Evolutionary conservation across 257 asterid species (phyloP), one percentile per base, ranked within the genome.

Genomic region (Paulownia fortunei): DNA sequence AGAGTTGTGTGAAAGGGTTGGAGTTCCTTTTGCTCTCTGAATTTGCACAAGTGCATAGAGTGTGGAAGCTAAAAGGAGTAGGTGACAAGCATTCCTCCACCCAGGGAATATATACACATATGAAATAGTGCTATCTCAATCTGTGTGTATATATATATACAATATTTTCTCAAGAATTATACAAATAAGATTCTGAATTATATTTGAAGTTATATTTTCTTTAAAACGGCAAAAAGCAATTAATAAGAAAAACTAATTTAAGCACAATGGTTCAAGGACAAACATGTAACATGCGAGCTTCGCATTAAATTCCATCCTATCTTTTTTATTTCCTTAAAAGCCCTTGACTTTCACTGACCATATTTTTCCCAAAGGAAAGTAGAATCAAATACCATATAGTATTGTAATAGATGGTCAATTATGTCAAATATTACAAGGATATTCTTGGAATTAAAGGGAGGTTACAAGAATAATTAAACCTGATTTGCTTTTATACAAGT

Each of bases 11-110:
- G 82, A 27, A 23, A 39, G 18, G 5, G 58, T 23, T 52, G 65
- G 39, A 42, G 69, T 52, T 77, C 13, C 56, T 78, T 69, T 66
- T 74, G 74, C 73, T 56, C 73, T 73, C 27, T 69, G 61, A 23
- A 66, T 83, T 68, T 44, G n/a, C 18, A 75, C 74, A 81, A 78
- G 89, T 82, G 81, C 81, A 85, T 79, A 90, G 87, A 78, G 88
- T 82, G 87, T 77, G 89, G 89, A 81, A 74, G 83, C 85, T 80
- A 86, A 83, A 84, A 90, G 87, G 96, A 89, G 95, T 90, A 89
- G 94, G 96, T 89, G 87, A 88, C 95, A 89, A 91, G 92, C 94
- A 89, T 87, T 83, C 90, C 86, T 89, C 87, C 87, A 84, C 93
- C 84, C 76, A 72, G 58, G 77, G 82, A 59, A 84, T 77, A 86